These are phyloP conservation scores for Grosmannia penicillata DNA, from an alignment of 2,329 filamentous ascomycete genomes.

Conservation along the genomic window DNA sequence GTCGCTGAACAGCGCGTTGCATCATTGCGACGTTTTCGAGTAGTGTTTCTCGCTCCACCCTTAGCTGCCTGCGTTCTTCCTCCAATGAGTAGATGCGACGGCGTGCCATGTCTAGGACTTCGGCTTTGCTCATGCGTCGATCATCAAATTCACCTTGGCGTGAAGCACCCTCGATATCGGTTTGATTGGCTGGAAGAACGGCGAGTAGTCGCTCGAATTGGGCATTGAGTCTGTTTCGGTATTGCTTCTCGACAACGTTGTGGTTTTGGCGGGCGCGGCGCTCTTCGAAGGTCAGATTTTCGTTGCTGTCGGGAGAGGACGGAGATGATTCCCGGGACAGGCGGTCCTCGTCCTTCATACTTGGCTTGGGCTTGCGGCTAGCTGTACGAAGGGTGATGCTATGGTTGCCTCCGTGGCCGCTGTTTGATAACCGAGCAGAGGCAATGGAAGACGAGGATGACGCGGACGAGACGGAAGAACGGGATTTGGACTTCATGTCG, in stretches of 20 bases:
- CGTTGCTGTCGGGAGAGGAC: conserved; percentile 4
- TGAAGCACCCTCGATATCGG: conserved; percentile 1
- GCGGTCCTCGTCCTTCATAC: not conserved
- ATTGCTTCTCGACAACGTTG: conserved; percentile 33
- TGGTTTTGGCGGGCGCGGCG: conserved; percentile 17
- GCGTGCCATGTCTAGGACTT: conserved; percentile 29
- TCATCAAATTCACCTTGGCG: conserved; percentile 13
- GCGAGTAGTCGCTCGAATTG: conserved; percentile 29
- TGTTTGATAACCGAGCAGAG: conserved; percentile 1
- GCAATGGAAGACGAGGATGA: conserved; percentile 1
- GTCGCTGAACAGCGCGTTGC: conserved; percentile 6
- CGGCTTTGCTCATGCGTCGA: conserved; percentile 25
- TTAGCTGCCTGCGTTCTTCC: conserved; percentile 19
- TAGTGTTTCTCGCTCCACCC: conserved; percentile 6
- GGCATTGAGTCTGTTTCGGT: conserved; percentile 29
- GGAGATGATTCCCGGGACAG: conserved; percentile 1
- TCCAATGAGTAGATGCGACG: conserved; percentile 25
- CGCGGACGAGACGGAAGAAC: conserved; percentile 4
- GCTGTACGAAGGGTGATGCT: conserved; percentile 10
- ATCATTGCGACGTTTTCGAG: conserved; percentile 6
- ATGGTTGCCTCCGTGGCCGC: conserved; percentile 9
- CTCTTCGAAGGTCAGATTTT: conserved; percentile 8
- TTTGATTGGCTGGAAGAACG: conserved; percentile 18
- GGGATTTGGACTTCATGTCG: conserved; percentile 1
- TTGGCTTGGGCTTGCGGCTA: conserved; percentile 8